A percentile compares a stretch with the other conserved stretches of the same genome.
Evolutionary conservation across 768 basidiomycete genomes (phyloP).

Genomic region (Mycena polygramma): DNA sequence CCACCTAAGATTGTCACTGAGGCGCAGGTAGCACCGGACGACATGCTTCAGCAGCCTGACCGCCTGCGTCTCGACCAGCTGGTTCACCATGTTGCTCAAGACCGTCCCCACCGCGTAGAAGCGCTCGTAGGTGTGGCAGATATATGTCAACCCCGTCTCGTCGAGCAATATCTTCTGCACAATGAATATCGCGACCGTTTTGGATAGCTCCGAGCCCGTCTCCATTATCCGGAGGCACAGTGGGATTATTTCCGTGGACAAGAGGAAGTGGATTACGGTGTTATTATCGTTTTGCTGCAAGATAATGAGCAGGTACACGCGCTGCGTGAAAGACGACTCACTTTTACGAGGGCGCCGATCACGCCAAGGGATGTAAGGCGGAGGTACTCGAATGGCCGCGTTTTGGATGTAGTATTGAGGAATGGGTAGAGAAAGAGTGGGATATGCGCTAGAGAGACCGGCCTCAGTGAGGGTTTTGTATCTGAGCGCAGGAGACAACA

Average conservation of each 20-base stretch:
- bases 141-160: slow-evolving; percentile 97
- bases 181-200: slow-evolving; percentile 99
- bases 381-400: slow-evolving; percentile 99
- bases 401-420: slow-evolving; percentile 98
- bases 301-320: background rate
- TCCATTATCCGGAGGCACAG: slow-evolving; percentile 99
- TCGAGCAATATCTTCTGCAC: slow-evolving; percentile 98
- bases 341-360: slow-evolving; percentile 98
- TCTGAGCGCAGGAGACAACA: slow-evolving; percentile 38
- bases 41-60: slow-evolving; percentile 97
- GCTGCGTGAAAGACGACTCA: slow-evolving; percentile 48
- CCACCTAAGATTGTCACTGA: slow-evolving; percentile 96
- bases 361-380: slow-evolving; percentile 99
- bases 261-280: slow-evolving; percentile 98
- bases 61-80: slow-evolving; percentile 97
- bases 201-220: slow-evolving; percentile 97
- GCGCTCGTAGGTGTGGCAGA: slow-evolving; percentile 99
- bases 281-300: slow-evolving; percentile 98
- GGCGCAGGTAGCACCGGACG: slow-evolving; percentile 94
- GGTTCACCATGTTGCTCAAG: slow-evolving; percentile 98
- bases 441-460: slow-evolving; percentile 84
- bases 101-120: slow-evolving; percentile 99
- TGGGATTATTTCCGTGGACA: slow-evolving; percentile 99
- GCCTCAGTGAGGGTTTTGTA: slow-evolving; percentile 66
- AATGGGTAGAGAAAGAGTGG: slow-evolving; percentile 99